Base-by-base conservation (phyloP, 306 rosid species). In the Pachyrhizus erosus region DNA sequence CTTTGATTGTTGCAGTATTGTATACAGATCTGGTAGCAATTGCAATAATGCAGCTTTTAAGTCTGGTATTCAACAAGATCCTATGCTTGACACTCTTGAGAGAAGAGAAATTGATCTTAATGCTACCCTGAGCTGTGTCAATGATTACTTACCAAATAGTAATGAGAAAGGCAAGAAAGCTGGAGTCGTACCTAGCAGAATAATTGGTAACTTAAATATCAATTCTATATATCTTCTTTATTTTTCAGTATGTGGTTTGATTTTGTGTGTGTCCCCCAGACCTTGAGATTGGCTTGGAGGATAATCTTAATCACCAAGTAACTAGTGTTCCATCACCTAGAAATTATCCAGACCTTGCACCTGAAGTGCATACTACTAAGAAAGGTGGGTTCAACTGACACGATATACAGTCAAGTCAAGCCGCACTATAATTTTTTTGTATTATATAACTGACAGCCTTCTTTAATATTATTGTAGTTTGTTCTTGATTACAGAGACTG, bases 191-290 rank as follows among this genome's bases (percentile, higher is more conserved):
- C 55, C 45, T 18, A 6, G 58, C 75, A 73, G 78, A 65, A 76
- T 40, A 76, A 81, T 49, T 46, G 93, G 98, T 92, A 94, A 84
- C 64, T 57, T 85, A 64, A 70, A 79, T 69, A 71, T 86, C 48
- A 54, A 43, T 73, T 86, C 78, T 83, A 21, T 60, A 75, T 86
- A 34, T 51, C 33, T 75, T 84, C 71, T 62, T 75, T 18, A 9
- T 79, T 84, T 51, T 66, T 40, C 39, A 43, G 31, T 34, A 46
- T 61, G 64, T 58, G 55, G 79, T 71, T 77, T 84, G 42, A 87
- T 77, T 68, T 76, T 77, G 23, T 67, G 31, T 73, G 26, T 78
- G 70, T 81, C 64, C 79, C 84, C 58, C 89, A 92, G 98, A 85
- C 42, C 81, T 83, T 73, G 89, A 79, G 86, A 80, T 67, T 43